Evolutionary conservation across 345 rosid genomes (phyloP).

Genomic region (Stellera chamaejasme): DNA sequence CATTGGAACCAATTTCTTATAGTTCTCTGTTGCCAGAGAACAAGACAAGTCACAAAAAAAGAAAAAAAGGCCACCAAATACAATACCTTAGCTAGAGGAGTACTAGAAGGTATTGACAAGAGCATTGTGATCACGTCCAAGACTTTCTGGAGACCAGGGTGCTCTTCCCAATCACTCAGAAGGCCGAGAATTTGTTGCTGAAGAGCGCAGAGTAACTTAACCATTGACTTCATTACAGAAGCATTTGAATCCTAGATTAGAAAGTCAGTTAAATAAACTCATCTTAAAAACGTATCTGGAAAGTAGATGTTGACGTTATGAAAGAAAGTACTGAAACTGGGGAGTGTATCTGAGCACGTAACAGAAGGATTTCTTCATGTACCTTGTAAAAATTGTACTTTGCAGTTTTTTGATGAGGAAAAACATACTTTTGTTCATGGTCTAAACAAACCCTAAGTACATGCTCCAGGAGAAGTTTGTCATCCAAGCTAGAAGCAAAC

Average conservation of each 20-base stretch:
- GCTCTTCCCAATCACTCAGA: slow-evolving; percentile 65
- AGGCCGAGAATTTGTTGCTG: slow-evolving; percentile 35
- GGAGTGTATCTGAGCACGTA: neutral
- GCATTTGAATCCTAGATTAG: slow-evolving; percentile 62
- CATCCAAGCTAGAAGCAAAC: slow-evolving; percentile 54
- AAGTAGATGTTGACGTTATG: neutral
- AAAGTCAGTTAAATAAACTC: slow-evolving; percentile 8
- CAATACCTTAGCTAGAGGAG: slow-evolving; percentile 85
- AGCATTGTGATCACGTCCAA: slow-evolving; percentile 64
- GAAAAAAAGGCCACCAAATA: neutral
- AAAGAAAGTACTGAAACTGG: too few relatives aligned
- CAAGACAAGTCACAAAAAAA: too few relatives aligned
- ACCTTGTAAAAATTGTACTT: slow-evolving; percentile 93
- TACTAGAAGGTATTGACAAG: slow-evolving; percentile 54
- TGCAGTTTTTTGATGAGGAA: slow-evolving; percentile 25
- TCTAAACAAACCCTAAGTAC: slow-evolving; percentile 64
- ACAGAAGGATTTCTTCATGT: slow-evolving; percentile 10
- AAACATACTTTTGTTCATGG: slow-evolving; percentile 35
- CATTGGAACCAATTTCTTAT: too few relatives aligned
- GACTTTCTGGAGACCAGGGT: slow-evolving; percentile 73
- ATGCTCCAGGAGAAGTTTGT: slow-evolving; percentile 80
- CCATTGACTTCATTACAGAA: slow-evolving; percentile 64
- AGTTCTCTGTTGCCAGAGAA: too few relatives aligned
- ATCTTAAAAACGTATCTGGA: slow-evolving; percentile 3
- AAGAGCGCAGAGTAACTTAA: slow-evolving; percentile 46